Base-by-base conservation (phyloP, 495 filamentous ascomycete species). In the Bombardia bombarda region DNA sequence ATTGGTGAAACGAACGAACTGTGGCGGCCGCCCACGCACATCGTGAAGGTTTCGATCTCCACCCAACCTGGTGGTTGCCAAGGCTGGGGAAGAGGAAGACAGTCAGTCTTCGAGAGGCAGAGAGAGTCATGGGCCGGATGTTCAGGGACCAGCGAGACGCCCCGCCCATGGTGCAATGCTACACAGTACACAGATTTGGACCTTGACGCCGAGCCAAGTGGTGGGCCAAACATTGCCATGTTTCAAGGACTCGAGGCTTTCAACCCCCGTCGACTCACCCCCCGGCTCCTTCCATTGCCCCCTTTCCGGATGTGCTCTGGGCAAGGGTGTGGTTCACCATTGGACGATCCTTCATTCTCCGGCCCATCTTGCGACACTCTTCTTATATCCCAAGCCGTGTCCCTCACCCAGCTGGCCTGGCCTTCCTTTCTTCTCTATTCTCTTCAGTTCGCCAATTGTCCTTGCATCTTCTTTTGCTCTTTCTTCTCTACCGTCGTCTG, bases 151-250 rank as follows among this genome's bases (percentile, higher is more conserved):
- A n/a, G n/a, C n/a, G n/a, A n/a, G n/a, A n/a, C n/a, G n/a, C n/a
- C n/a, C n/a, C n/a, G n/a, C 35, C 45, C 41, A 43, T 26, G 44
- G 38, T 30, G 28, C 14, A 19, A 26, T 38, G 40, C 46, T 47
- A 28, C 38, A 18, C 30, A 23, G 35, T 30, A 31, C 18, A 34
- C 45, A 38, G 38, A 5, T 36, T 12, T 20, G 20, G 43, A 28
- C 16, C 30, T 45, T 49, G 36, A 43, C 52, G 50, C 52, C 42
- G 42, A 37, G 47, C n/a, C n/a, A n/a, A n/a, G 42, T 43, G 30
- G 36, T 23, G 38, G 48, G 42, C 58, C 39, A 59, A 58, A 59
- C 56, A 42, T 52, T 42, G 52, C 44, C 48, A 51, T 60, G 60
- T 63, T 63, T 63, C 60, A 60, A 49, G 43, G 44, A 40, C 53